Conservation (phyloP, 1,139 yeast species). For the Yamadazyma taylorii region DNA sequence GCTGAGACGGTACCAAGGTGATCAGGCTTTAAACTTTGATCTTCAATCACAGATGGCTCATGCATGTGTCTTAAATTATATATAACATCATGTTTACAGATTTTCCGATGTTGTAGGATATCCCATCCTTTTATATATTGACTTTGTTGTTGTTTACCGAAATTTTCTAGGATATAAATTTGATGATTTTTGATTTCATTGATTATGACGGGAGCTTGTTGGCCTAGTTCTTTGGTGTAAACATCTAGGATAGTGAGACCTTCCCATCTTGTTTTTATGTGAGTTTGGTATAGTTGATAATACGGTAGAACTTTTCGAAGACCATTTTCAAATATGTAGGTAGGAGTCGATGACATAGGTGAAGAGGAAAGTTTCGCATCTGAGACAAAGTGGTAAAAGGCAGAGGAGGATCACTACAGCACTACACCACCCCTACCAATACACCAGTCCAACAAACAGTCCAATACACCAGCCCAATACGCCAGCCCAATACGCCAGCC, state of each 20-base stretch:
- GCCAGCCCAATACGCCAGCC: no score
- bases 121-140: constrained; percentile 24
- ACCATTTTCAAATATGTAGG: constrained; percentile 34
- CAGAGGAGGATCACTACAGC: no score
- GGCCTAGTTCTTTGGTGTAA: constrained; percentile 47
- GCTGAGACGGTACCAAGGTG: constrained; percentile 3
- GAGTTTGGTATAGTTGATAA: constrained; percentile 36
- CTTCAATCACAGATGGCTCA: constrained; percentile 54
- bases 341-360: constrained; percentile 3
- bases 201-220: constrained; percentile 22
- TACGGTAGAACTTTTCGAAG: constrained; percentile 50
- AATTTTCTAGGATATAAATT: constrained; percentile 27
- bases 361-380: constrained; percentile 1
- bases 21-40: no score
- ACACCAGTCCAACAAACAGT: no score
- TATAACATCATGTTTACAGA: constrained; percentile 52
- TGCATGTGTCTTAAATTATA: constrained; percentile 54
- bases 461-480: no score
- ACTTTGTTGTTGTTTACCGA: constrained; percentile 25
- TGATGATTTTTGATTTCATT: constrained; percentile 23
- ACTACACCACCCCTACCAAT: no score
- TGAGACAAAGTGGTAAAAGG: no score
- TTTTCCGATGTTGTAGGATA: constrained; percentile 19
- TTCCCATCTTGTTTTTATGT: constrained; percentile 52
- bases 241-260: constrained; percentile 44